A percentile compares a stretch with the other conserved stretches of the same genome.
Conservation (phyloP, 768 basidiomycete genomes). For the Imleria badia region DNA sequence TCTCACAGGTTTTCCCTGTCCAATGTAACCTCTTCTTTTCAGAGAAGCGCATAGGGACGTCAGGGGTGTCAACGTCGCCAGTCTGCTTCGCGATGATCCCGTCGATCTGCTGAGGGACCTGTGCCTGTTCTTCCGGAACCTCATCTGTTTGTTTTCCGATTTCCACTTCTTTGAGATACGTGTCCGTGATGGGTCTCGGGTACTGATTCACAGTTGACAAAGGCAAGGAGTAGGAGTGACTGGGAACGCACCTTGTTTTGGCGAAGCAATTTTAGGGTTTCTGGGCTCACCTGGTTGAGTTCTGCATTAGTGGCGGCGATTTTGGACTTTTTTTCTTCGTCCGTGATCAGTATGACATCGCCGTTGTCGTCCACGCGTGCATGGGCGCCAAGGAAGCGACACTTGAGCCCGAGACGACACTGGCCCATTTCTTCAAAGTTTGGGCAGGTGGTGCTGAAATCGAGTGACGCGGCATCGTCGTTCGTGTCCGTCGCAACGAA, state of each 20-base stretch:
- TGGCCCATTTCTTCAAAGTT: conserved; percentile 30
- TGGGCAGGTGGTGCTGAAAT: conserved; percentile 25
- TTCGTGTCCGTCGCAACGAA: conserved; percentile 44
- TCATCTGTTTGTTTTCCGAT: conserved; percentile 20
- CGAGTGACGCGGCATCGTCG: neutral
- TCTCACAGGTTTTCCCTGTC: conserved; percentile 81
- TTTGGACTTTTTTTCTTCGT: conserved; percentile 59
- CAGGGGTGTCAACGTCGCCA: conserved; percentile 54
- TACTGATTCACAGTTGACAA: conserved; percentile 44
- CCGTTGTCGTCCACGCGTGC: conserved; percentile 48
- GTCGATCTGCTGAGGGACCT: neutral
- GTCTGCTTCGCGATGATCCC: conserved; percentile 35
- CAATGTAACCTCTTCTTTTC: conserved; percentile 91
- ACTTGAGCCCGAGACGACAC: conserved; percentile 69
- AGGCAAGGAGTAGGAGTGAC: neutral
- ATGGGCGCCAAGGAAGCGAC: conserved; percentile 87
- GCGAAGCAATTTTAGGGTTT: conserved; percentile 59
- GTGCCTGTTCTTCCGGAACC: conserved; percentile 17
- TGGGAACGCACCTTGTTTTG: conserved; percentile 58
- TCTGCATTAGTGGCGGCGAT: conserved; percentile 53
- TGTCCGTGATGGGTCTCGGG: conserved; percentile 58
- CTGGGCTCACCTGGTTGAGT: conserved; percentile 63
- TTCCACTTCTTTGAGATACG: conserved; percentile 57
- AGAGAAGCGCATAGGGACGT: conserved; percentile 63
- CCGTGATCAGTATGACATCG: conserved; percentile 42